phyloP scores from a whole-genome alignment of 441 rosid genomes.

The Pelargonium hybrid region DNA sequence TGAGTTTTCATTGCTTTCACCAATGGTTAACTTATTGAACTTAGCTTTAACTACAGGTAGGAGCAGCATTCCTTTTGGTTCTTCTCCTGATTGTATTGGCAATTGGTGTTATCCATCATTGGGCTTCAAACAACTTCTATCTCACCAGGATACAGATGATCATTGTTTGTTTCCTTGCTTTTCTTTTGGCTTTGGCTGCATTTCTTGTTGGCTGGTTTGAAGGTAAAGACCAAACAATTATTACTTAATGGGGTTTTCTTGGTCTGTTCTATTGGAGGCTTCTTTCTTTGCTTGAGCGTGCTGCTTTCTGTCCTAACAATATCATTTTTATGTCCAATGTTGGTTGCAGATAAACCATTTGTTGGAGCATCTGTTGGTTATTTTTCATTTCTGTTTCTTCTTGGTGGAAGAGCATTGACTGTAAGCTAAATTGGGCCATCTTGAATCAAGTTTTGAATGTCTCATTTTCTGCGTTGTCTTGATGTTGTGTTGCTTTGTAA shows the following conservation, averaged over 20 bases:
- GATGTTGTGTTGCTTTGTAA: conserved; percentile 12
- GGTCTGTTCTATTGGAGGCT: conserved; percentile 6
- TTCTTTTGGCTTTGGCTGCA: conserved; percentile 97
- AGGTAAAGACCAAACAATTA: conserved; percentile 39
- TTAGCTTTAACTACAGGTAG: conserved; percentile 53
- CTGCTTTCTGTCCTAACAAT: conserved; percentile 8
- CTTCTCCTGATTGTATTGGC: conserved; percentile 88
- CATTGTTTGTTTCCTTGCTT: conserved; percentile 87
- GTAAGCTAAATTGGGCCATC: conserved; percentile 40
- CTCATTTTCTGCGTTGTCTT: conserved; percentile 11
- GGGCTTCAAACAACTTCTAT: conserved; percentile 99
- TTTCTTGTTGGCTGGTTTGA: conserved; percentile 91
- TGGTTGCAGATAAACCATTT: conserved; percentile 72
- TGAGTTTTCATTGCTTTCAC: conserved; percentile 17
- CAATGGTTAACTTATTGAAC: conserved; percentile 23
- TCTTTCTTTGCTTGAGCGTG: conserved; percentile 5
- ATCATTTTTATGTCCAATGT: conserved; percentile 5
- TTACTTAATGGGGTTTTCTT: conserved; percentile 10
- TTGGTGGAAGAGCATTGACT: conserved; percentile 96
- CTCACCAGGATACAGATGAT: conserved; percentile 87
- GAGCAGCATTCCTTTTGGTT: conserved; percentile 85
- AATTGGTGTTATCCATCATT: conserved; percentile 88
- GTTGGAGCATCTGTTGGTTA: conserved; percentile 99
- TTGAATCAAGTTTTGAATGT: conserved; percentile 11
- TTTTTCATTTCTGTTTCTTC: conserved; percentile 84